Percentiles rank a stretch among this genome's conserved stretches.
Evolutionary conservation across 495 filamentous ascomycete genomes (phyloP).

Genomic region (Thermothielavioides terrestris): DNA sequence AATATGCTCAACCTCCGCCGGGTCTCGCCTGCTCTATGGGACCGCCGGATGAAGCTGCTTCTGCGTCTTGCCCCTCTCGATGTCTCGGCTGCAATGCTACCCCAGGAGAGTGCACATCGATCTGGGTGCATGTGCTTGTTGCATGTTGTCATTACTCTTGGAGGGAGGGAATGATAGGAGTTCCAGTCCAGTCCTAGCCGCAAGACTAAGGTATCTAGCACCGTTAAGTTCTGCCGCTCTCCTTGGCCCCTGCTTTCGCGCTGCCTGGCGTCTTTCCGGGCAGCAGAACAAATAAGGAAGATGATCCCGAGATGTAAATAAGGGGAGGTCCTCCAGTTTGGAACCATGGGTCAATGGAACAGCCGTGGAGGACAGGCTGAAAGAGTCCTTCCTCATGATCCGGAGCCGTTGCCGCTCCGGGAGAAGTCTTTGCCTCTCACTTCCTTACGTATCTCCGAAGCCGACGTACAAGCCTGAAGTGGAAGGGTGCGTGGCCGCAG

Average conservation of each 20-base stretch:
- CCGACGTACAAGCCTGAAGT: too few species aligned
- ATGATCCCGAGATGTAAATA: neutral
- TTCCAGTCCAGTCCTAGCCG: too few species aligned
- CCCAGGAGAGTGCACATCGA: neutral
- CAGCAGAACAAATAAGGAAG: neutral
- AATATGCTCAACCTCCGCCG: conserved; percentile 1
- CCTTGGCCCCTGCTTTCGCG: neutral
- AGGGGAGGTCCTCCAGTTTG: neutral
- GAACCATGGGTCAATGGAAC: neutral
- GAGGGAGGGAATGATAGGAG: too few species aligned
- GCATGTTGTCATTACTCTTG: too few species aligned
- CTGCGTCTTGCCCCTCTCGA: conserved; percentile 1
- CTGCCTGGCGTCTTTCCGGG: neutral
- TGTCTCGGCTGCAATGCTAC: neutral
- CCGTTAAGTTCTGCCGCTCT: neutral
- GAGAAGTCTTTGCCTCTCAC: neutral
- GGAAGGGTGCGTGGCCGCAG: too few species aligned
- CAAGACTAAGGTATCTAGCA: neutral
- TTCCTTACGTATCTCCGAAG: neutral
- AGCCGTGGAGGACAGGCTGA: conserved; percentile 3
- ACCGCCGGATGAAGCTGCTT: conserved; percentile 11
- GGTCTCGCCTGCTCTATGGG: conserved; percentile 8
- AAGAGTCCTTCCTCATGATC: neutral
- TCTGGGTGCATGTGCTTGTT: neutral
- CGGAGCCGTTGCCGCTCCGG: neutral